Evolutionary conservation across 257 asterid genomes (phyloP), one percentile per base, ranked within the genome.

Genomic region (Solanum acaule): DNA sequence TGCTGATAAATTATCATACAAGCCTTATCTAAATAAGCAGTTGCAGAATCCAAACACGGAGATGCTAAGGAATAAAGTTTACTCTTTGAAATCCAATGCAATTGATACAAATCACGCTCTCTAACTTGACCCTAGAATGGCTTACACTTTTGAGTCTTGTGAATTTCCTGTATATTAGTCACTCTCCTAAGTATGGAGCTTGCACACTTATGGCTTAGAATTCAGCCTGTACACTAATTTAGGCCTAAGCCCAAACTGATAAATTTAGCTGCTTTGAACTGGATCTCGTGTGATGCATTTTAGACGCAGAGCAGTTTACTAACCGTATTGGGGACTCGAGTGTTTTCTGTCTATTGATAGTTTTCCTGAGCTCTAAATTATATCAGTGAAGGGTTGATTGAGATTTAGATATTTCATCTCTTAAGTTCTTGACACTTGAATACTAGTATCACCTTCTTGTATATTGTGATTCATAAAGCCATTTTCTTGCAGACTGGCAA

Each of bases 401-500:
- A 82, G 31, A 49, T 18, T 82, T 31, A 49, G 42, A 81, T 46
- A 46, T 27, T 81, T 81, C 40, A 25, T 82, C 31, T 82, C 22
- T 82, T 82, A 49, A 44, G 70, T 31, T 49, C 71, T 82, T 49
- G 27, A 82, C 56, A 82, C 70, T 16, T 29, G 86, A 81, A 42
- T 44, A 25, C 67, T 25, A 42, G 38, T 49, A 49, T 31, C 86
- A 49, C 70, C 86, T 31, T 49, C 44, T 49, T 82, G 86, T 82
- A 82, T 82, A 49, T 46, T 46, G 86, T 20, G 68, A 81, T 33
- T 82, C 71, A 49, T 52, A 49, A 49, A 49, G 86, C 22, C 71
- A 49, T 82, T 46, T 18, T 49, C 44, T 82, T 82, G 31, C 95
- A 96, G 98, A 93, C 81, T 88, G 85, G 87, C 89, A 92, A 86